Evolutionary conservation across 1,284 basidiomycete species (phyloP).

Genomic region (Pseudomicrostroma phylloplanum): DNA sequence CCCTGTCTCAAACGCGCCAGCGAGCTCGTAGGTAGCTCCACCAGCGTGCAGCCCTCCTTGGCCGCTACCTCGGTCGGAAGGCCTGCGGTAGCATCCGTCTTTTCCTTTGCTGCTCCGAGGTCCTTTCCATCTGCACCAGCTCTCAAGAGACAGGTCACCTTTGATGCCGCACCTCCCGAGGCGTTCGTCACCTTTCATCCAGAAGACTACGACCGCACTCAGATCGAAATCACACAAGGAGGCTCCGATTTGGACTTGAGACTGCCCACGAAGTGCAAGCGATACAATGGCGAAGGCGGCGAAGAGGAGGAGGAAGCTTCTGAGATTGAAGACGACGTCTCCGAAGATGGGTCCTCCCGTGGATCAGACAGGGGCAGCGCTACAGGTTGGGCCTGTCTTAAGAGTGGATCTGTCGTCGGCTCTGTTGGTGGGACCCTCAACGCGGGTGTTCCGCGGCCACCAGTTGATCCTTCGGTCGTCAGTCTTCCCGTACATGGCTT

Average conservation of each 20-base stretch:
- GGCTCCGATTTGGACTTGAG: constrained; percentile 37
- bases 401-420: constrained; percentile 27
- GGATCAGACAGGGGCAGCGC: background rate
- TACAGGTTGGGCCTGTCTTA: constrained; percentile 31
- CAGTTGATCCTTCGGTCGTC: background rate
- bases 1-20: constrained; percentile 1
- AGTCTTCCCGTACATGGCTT: constrained; percentile 35
- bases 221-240: constrained; percentile 37
- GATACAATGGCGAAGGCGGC: constrained; percentile 20
- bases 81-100: constrained; percentile 1
- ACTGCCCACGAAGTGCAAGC: constrained; percentile 21
- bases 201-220: constrained; percentile 31
- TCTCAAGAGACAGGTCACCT: constrained; percentile 26
- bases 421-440: constrained; percentile 11
- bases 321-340: constrained; percentile 11
- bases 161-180: constrained; percentile 31
- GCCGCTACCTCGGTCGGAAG: background rate
- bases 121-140: constrained; percentile 7
- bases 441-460: background rate
- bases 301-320: constrained; percentile 17
- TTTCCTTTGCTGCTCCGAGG: constrained; percentile 10
- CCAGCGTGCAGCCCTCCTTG: background rate
- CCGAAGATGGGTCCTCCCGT: constrained; percentile 4
- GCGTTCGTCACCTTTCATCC: constrained; percentile 28
- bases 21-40: background rate